These are phyloP conservation scores for Candida nonsorbophila DNA, from an alignment of 805 yeast species.

Conservation along the genomic window DNA sequence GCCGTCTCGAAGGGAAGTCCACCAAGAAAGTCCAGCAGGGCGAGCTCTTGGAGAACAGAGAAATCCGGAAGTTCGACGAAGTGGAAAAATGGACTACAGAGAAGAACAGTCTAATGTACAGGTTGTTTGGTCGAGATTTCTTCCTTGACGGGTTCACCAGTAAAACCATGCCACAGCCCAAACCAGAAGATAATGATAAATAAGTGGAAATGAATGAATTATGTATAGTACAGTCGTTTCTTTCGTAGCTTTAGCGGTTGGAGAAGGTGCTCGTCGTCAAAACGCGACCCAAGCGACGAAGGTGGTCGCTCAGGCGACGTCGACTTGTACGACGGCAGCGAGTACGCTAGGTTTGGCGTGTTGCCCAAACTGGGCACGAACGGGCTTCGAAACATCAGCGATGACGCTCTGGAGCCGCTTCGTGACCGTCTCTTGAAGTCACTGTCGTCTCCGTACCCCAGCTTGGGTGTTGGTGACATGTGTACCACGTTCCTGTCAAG, in stretches of 20 bases:
- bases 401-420: neutral
- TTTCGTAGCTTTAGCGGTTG: constrained; percentile 18
- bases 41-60: constrained; percentile 27
- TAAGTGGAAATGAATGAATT: neutral
- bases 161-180: constrained; percentile 23
- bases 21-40: constrained; percentile 37
- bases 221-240: no score
- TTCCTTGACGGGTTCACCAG: constrained; percentile 41
- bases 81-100: constrained; percentile 37
- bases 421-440: no score
- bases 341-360: constrained; percentile 10
- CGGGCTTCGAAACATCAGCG: constrained; percentile 1
- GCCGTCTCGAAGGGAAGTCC: constrained; percentile 34
- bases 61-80: constrained; percentile 31
- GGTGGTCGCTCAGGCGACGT: constrained; percentile 30
- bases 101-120: constrained; percentile 29
- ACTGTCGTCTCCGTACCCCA: constrained; percentile 3
- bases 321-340: constrained; percentile 8
- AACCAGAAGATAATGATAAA: constrained; percentile 2
- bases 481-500: constrained; percentile 1
- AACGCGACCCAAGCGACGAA: constrained; percentile 29
- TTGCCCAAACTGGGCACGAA: constrained; percentile 4
- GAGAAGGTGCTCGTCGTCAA: constrained; percentile 24
- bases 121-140: constrained; percentile 35
- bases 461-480: constrained; percentile 9